Conservation (phyloP, 768 basidiomycete species). For the Panaeolus papilionaceus region DNA sequence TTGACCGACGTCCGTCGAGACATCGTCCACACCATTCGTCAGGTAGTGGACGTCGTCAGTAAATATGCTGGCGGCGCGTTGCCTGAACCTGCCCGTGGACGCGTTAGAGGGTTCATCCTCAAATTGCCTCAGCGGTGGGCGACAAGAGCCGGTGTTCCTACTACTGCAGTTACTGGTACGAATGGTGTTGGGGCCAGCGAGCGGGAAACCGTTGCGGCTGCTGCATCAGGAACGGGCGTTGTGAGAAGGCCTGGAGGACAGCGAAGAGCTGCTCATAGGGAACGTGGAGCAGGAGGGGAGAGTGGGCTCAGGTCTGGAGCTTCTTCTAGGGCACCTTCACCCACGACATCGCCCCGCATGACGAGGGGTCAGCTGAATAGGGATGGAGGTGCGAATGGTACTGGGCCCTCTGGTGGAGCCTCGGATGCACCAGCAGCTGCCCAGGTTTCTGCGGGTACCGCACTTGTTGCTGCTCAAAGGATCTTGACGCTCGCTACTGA, state of each 20-base stretch:
- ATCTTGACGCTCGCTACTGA: constrained; percentile 88
- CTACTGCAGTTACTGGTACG: constrained; percentile 2
- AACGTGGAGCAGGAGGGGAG: constrained; percentile 43
- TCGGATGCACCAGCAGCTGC: neutral
- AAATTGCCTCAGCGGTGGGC: constrained; percentile 87
- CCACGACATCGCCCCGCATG: constrained; percentile 18
- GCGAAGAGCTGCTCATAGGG: constrained; percentile 41
- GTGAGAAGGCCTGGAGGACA: constrained; percentile 36
- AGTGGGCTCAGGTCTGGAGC: constrained; percentile 31
- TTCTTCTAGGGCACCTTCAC: constrained; percentile 34
- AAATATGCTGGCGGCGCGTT: constrained; percentile 87
- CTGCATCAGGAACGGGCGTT: constrained; percentile 39
- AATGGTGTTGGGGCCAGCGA: constrained; percentile 27
- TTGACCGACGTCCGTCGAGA: constrained; percentile 78
- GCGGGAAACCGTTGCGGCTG: constrained; percentile 41
- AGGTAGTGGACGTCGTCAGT: constrained; percentile 87
- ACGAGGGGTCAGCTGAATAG: constrained; percentile 3
- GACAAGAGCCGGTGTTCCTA: constrained; percentile 40
- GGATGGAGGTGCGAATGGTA: constrained; percentile 19
- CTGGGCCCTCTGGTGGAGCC: neutral
- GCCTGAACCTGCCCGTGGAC: constrained; percentile 80
- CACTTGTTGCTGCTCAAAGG: constrained; percentile 77
- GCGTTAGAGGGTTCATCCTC: constrained; percentile 79
- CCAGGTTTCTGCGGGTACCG: constrained; percentile 44
- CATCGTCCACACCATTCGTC: constrained; percentile 87